These are phyloP conservation scores for Leishmania lainsoni DNA, from an alignment of 208 protist genomes.

Conservation along the genomic window DNA sequence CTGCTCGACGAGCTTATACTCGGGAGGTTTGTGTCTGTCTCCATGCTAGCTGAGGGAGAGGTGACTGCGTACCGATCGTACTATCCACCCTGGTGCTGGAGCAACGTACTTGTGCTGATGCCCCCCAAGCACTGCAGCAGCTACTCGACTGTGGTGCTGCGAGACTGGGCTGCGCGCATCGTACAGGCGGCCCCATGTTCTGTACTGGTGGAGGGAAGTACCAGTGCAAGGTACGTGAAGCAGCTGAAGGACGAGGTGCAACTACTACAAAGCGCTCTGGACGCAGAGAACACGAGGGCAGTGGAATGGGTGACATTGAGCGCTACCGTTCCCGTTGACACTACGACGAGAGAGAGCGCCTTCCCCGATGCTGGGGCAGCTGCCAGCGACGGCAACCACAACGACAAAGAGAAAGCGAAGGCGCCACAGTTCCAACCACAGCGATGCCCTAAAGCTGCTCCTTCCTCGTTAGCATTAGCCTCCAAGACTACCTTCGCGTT, in stretches of 20 bases:
- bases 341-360: neutral
- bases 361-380: neutral
- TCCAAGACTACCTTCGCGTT: neutral
- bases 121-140: conserved; percentile 31
- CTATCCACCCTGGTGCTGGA: conserved; percentile 50
- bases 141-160: conserved; percentile 14
- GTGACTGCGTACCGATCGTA: conserved; percentile 35
- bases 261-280: neutral
- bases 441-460: neutral
- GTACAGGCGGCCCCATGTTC: conserved; percentile 55
- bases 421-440: neutral
- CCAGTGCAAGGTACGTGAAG: conserved; percentile 14
- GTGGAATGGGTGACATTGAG: conserved; percentile 24
- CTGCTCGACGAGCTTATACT: conserved; percentile 55
- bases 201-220: conserved; percentile 45
- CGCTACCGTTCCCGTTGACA: neutral
- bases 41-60: conserved; percentile 9
- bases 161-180: conserved; percentile 39
- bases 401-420: neutral
- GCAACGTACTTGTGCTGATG: conserved; percentile 49
- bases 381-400: neutral
- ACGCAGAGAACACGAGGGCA: neutral
- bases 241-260: conserved; percentile 33
- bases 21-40: conserved; percentile 39
- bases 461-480: neutral